Base-by-base conservation (phyloP, 2,329 filamentous ascomycete genomes). In the Talaromyces marneffei region DNA sequence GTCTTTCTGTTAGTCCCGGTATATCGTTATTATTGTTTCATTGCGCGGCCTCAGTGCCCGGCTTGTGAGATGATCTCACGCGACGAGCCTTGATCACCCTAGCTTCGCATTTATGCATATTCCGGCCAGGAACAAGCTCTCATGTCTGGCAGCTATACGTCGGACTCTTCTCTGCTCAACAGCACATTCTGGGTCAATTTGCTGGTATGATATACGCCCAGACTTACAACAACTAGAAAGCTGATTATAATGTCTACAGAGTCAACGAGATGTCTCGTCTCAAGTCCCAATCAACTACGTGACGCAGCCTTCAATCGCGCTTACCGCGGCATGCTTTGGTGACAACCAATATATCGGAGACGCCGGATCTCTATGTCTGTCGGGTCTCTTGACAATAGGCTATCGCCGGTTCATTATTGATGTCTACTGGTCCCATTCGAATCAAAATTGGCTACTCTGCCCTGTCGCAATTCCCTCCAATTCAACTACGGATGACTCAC, bases 271-370 rank as follows among this genome's bases (percentile, higher is more conserved):
- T 76, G 75, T 87, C 42, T 79, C 81, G 23, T 73, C 83, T 10
- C 77, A 79, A 60, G 77, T 88, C 6, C 86, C 86, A 2, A 81
- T 89, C 67, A 87, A 88, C 67, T 87, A 79, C 69, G 80, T 86
- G 40, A 85, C 83, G 3, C 72, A 76, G 16, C 82, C 85, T 9
- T 83, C 80, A 0, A 78, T 87, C 1, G 82, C 82, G 9, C 67
- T 88, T 39, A 79, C 77, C 1, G 77, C 82, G 29, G 85, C 83
- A 9, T 89, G 86, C 69, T 88, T 88, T 66, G 73, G 77, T 8
- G 66, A 79, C 60, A 74, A 77, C 6, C 72, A 77, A n/a, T 88
- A 83, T 70, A 80, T 84, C 64, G 77, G 81, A 66, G 71, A 75
- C 29, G 76, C 77, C 3, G 78, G 80, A 16, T 75, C 76, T 39